These are phyloP conservation scores for Sonneratia alba DNA, from an alignment of 345 rosid species.

Conservation along the genomic window DNA sequence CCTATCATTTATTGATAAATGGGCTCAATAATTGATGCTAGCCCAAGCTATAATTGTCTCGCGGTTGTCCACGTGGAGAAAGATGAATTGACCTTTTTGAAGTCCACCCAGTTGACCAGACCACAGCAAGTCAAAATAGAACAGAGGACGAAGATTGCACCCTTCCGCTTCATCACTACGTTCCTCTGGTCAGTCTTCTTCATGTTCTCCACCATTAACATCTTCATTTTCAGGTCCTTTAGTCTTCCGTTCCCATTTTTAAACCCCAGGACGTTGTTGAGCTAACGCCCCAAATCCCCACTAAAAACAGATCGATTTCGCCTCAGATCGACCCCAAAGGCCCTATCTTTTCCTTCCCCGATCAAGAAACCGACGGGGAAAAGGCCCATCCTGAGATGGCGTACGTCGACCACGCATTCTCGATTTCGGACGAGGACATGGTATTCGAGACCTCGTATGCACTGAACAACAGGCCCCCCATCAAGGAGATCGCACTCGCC, in stretches of 20 bases:
- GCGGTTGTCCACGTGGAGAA: neutral
- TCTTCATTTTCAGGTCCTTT: neutral
- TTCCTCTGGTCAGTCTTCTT: neutral
- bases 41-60: too few relatives aligned
- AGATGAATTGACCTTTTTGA: neutral
- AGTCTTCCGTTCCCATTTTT: neutral
- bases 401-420: constrained; percentile 94
- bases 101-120: too few relatives aligned
- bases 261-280: neutral
- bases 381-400: constrained; percentile 39
- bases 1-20: too few relatives aligned
- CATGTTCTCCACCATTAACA: neutral
- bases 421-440: constrained; percentile 84
- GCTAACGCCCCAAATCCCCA: neutral
- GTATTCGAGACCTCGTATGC: constrained; percentile 62
- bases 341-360: too few relatives aligned
- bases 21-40: too few relatives aligned
- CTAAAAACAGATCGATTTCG: too few relatives aligned
- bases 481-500: constrained; percentile 91
- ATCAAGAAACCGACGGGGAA: neutral
- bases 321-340: neutral
- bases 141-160: neutral
- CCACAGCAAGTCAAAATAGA: neutral
- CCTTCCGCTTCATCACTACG: neutral
- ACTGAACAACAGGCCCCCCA: constrained; percentile 71